phyloP scores from a whole-genome alignment of 176 grass and related monocot species.

The Bonia amplexicaulis region DNA sequence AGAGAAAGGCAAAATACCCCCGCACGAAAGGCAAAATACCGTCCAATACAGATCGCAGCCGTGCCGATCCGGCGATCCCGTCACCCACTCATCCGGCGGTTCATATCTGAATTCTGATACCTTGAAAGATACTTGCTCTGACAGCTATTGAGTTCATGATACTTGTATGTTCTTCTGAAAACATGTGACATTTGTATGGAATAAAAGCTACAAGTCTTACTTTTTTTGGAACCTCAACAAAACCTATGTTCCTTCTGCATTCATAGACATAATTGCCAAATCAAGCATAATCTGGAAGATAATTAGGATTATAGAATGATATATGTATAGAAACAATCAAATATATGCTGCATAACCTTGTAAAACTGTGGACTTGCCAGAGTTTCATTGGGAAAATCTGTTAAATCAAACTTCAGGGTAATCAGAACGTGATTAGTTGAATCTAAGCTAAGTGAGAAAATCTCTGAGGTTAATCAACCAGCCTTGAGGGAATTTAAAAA shows the following conservation, averaged over 20 bases:
- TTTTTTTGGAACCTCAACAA: background rate
- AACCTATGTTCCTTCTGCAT: background rate
- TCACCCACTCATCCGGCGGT: background rate
- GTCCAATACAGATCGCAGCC: too few species aligned
- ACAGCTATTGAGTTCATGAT: background rate
- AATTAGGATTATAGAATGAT: background rate
- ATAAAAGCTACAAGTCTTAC: background rate
- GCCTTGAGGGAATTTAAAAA: background rate
- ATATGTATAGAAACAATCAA: background rate
- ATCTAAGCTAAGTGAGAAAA: constrained; percentile 17
- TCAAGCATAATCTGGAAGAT: background rate
- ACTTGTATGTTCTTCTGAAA: background rate
- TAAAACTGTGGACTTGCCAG: background rate
- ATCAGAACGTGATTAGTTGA: constrained; percentile 29
- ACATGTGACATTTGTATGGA: background rate
- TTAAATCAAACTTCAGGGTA: constrained; percentile 4
- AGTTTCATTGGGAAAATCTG: background rate
- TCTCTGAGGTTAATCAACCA: constrained; percentile 17
- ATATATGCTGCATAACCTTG: background rate
- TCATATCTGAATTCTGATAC: background rate
- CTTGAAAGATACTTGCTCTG: background rate
- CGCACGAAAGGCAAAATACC: too few species aligned
- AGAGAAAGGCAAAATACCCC: too few species aligned
- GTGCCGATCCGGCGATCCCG: too few species aligned
- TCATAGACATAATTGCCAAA: background rate